phyloP scores from a whole-genome alignment of 257 asterid genomes.

The Solanum appendiculatum region DNA sequence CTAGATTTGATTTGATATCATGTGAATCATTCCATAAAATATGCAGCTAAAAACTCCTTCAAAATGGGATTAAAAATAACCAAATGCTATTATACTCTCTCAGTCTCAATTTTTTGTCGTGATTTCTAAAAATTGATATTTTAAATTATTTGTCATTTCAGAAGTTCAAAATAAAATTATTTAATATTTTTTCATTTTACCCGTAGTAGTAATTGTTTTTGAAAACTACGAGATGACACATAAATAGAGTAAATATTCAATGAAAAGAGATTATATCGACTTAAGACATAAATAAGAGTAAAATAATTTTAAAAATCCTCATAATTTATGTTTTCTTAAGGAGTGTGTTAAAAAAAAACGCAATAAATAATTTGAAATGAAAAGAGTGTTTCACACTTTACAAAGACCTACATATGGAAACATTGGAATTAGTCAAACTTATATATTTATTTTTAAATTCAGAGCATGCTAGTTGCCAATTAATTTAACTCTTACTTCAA shows the following conservation, averaged over 20 bases:
- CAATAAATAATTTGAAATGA: background rate
- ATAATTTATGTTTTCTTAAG: background rate
- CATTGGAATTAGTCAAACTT: background rate
- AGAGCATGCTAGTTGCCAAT: background rate
- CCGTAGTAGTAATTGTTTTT: background rate
- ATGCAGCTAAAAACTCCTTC: background rate
- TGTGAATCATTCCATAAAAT: background rate
- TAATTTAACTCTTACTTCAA: background rate
- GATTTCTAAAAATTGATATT: background rate
- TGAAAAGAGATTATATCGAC: background rate
- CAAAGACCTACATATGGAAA: background rate
- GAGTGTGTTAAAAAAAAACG: background rate
- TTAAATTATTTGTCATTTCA: background rate
- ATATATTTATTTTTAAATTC: background rate
- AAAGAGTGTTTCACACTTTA: background rate
- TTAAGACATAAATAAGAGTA: background rate
- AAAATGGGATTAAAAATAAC: background rate
- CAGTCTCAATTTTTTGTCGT: background rate
- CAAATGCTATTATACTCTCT: background rate
- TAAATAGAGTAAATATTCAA: background rate
- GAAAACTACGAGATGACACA: background rate
- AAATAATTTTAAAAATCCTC: background rate
- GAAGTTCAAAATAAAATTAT: background rate
- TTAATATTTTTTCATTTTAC: background rate
- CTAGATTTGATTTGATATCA: background rate